phyloP scores from a whole-genome alignment of 208 protist species.

The Hexamita inflata region DNA sequence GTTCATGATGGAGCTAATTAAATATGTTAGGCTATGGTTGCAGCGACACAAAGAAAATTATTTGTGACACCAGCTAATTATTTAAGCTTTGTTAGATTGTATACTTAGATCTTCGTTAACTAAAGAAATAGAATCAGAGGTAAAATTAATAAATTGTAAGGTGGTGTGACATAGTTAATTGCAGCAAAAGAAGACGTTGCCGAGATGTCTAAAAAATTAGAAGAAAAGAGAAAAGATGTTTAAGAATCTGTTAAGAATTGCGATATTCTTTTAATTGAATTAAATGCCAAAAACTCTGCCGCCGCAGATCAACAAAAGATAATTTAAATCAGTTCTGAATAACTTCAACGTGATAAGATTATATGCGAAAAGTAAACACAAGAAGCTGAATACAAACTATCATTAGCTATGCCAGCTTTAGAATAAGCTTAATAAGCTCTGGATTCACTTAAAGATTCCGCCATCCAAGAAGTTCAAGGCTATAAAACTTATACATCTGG shows the following conservation, averaged over 20 bases:
- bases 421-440: constrained; percentile 76
- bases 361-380: constrained; percentile 66
- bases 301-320: constrained; percentile 57
- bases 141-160: not conserved
- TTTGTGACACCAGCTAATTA: constrained; percentile 94
- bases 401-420: constrained; percentile 79
- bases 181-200: constrained; percentile 53
- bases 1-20: not conserved
- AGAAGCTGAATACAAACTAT: constrained; percentile 76
- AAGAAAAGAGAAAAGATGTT: constrained; percentile 56
- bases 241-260: constrained; percentile 63
- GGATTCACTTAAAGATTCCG: constrained; percentile 76
- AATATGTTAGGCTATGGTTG: not conserved
- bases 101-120: constrained; percentile 67
- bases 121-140: constrained; percentile 39
- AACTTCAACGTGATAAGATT: constrained; percentile 64
- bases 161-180: constrained; percentile 48
- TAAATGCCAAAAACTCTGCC: constrained; percentile 74
- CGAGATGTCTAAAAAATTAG: constrained; percentile 56
- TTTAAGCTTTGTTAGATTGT: constrained; percentile 78
- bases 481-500: no score
- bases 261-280: constrained; percentile 77
- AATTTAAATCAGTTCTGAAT: constrained; percentile 51
- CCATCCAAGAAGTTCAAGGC: constrained; percentile 91
- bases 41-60: constrained; percentile 65